phyloP scores from a whole-genome alignment of 495 filamentous ascomycete species.

The Thermochaetoides thermophila region DNA sequence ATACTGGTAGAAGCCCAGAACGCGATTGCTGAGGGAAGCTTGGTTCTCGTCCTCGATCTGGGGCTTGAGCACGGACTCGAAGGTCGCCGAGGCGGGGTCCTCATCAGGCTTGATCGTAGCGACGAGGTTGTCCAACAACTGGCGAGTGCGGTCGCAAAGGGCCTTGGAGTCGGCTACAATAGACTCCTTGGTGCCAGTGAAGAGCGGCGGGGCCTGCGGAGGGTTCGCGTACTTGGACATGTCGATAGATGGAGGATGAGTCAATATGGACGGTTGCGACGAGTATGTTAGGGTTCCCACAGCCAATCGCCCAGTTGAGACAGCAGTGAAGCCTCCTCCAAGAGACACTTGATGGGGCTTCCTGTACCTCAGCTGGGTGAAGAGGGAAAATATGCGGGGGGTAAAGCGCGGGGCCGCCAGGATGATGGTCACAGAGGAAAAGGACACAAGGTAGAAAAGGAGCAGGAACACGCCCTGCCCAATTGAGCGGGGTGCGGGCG shows the following conservation, averaged over 20 bases:
- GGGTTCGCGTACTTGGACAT: constrained; percentile 46
- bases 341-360: constrained; percentile 8
- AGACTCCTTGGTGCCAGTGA: constrained; percentile 66
- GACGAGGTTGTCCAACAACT: constrained; percentile 61
- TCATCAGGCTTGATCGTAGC: constrained; percentile 43
- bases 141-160: constrained; percentile 52
- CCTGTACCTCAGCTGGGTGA: constrained; percentile 34
- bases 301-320: constrained; percentile 4
- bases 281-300: constrained; percentile 11
- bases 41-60: constrained; percentile 55
- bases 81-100: constrained; percentile 38
- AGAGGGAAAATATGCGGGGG: constrained; percentile 47
- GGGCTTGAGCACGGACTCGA: constrained; percentile 48
- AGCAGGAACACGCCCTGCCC: constrained; percentile 30
- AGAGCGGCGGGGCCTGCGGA: constrained; percentile 72
- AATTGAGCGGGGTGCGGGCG: no score
- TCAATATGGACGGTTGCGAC: constrained; percentile 7
- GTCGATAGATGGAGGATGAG: constrained; percentile 10
- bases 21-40: constrained; percentile 41
- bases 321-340: constrained; percentile 14
- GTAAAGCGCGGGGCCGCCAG: constrained; percentile 62
- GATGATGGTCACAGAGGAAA: constrained; percentile 48
- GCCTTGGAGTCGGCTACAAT: constrained; percentile 63
- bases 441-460: constrained; percentile 43
- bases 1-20: constrained; percentile 67